Base-by-base conservation (phyloP, 2,329 filamentous ascomycete genomes). In the Aspergillus texensis region DNA sequence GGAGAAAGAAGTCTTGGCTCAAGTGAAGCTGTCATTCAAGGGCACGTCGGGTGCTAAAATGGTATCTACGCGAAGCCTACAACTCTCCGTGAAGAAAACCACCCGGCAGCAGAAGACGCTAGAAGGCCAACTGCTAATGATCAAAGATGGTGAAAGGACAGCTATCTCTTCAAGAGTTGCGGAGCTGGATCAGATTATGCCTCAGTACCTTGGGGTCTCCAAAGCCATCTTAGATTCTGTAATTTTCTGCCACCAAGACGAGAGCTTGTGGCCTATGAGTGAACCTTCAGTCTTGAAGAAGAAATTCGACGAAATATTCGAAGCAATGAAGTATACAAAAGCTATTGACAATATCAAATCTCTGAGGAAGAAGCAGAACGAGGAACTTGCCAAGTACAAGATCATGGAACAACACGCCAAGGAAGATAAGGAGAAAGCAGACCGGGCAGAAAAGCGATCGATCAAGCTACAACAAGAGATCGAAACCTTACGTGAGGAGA, bases 211-310 rank as follows among this genome's bases (percentile, higher is more conserved):
- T 0, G 95, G 95, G 43, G 95, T 97, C 4, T 95, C 93, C 1
- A 89, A 90, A 61, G 94, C 95, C 14, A 89, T 99, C 61, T 85
- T 99, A 30, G 94, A 98, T 69, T 91, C 91, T 63, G 95, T 99
- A 75, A 97, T 99, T 70, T 99, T 99, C 80, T 99, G 95, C 76
- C 95, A 99, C 74, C 95, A 99, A 75, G 95, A 99, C 75, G 95
- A 99, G 70, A 97, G 94, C 30, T 80, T 98, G 32, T 99, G 95
- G 95, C 95, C 95, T 0, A 89, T 99, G 85, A 96, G 93, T 74
- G 92, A 96, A 72, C 93, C 95, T 0, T 83, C 87, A 0, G 88
- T 87, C 0, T 82, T 99, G 57, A 99, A 99, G 79, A 96, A 96
- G 77, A 91, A 89, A 58, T 99, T 99, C 65, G 95, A 99, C 74